phyloP scores from a whole-genome alignment of 2,329 filamentous ascomycete genomes.

The Clonostachys rosea region DNA sequence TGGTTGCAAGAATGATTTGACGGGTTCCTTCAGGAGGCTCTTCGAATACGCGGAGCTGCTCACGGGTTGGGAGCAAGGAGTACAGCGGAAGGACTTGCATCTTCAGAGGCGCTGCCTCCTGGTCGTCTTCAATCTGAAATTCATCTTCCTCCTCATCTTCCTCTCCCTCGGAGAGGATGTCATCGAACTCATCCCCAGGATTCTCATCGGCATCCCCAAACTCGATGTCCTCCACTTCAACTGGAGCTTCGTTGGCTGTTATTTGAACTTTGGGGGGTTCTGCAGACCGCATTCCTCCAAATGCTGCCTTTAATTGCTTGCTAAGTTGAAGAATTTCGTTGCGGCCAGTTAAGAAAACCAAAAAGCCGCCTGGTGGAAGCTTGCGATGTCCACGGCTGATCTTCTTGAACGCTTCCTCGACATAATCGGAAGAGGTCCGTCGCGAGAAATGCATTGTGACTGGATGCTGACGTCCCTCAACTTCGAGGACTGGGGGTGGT shows the following conservation, averaged over 20 bases:
- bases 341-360: slow-evolving; percentile 92
- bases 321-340: slow-evolving; percentile 85
- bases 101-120: slow-evolving; percentile 55
- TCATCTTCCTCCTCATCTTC: slow-evolving; percentile 58
- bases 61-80: slow-evolving; percentile 83
- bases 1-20: slow-evolving; percentile 86
- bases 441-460: slow-evolving; percentile 88
- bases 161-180: slow-evolving; percentile 51
- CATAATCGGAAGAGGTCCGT: slow-evolving; percentile 79
- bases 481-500: slow-evolving; percentile 79
- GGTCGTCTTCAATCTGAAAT: slow-evolving; percentile 64
- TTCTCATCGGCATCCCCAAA: slow-evolving; percentile 67
- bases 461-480: slow-evolving; percentile 86
- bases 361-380: slow-evolving; percentile 82
- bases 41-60: slow-evolving; percentile 89
- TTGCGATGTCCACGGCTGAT: slow-evolving; percentile 84
- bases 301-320: slow-evolving; percentile 67
- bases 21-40: slow-evolving; percentile 76
- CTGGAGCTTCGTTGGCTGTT: slow-evolving; percentile 69
- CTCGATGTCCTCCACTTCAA: slow-evolving; percentile 85
- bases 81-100: slow-evolving; percentile 93
- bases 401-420: slow-evolving; percentile 86
- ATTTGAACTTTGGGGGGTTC: slow-evolving; percentile 67
- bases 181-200: slow-evolving; percentile 55
- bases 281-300: slow-evolving; percentile 52